Base-by-base conservation (phyloP, 2,329 filamentous ascomycete species). In the Rugonectria rugulosa region DNA sequence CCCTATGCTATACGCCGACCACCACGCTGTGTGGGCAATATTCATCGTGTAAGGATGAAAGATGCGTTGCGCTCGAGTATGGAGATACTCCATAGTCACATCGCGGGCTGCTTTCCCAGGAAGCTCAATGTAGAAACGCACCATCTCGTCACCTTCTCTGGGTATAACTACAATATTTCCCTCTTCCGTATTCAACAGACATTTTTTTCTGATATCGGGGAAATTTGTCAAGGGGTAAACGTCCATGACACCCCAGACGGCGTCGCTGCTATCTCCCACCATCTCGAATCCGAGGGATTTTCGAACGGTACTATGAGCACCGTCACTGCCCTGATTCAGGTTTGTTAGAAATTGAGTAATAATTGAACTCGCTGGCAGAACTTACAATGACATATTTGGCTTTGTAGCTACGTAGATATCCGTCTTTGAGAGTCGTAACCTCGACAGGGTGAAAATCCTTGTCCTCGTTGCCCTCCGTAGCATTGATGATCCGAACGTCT, bases 101-200 rank as follows among this genome's bases (percentile, higher is more conserved):
- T 77, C 77, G 0, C 78, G 82, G 6, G 79, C 77, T 1, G 66
- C 64, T 0, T 80, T 78, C 2, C 55, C 88, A 68, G 66, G 88
- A 81, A 52, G 38, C 29, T 62, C 53, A 8, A 88, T 85, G 68
- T 65, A 88, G 68, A 88, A 84, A 12, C 87, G 81, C 2, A 81
- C 82, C 59, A 88, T 71, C 21, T 74, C 74, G 50, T 83, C 81
- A 2, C 59, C 59, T 65, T 88, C 85, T 10, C 85, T 77, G 0
- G 86, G 86, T 26, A 89, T 87, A 43, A 88, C 80, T 59, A 88
- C 75, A 19, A 88, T 71, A 36, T 78, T 85, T 1, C 86, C 85
- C 1, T 76, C 72, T 0, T 73, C 69, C 0, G 84, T 84, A 60
- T 84, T 81, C 21, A 88, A 77, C 0, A 41, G 15, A 17, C 40